Conservation (phyloP, 2,329 filamentous ascomycete genomes). For the Monosporascus sp. region DNA sequence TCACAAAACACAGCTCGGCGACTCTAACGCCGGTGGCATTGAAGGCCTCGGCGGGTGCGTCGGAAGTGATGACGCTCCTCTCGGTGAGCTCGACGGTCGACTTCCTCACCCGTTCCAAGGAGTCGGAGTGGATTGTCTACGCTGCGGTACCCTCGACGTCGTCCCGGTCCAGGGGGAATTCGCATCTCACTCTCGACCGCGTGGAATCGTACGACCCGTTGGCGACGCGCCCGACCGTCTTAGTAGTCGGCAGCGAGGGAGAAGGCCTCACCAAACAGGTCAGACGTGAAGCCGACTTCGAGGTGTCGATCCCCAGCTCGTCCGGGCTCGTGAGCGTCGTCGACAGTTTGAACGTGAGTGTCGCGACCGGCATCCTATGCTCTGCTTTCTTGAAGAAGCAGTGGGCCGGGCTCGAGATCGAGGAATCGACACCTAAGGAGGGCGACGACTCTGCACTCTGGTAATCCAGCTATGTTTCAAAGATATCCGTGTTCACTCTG, state of each 20-base stretch:
- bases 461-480: conserved; percentile 9
- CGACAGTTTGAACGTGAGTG: conserved; percentile 91
- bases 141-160: conserved; percentile 58
- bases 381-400: conserved; percentile 57
- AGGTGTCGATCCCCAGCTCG: conserved; percentile 59
- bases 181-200: conserved; percentile 44
- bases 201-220: conserved; percentile 50
- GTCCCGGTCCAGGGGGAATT: conserved; percentile 28
- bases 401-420: conserved; percentile 13
- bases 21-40: conserved; percentile 70
- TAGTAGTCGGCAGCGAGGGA: conserved; percentile 81
- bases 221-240: conserved; percentile 59
- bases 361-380: conserved; percentile 74
- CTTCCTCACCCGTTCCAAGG: conserved; percentile 65
- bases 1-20: conserved; percentile 69
- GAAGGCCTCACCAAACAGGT: conserved; percentile 63
- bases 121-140: conserved; percentile 76
- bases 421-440: conserved; percentile 10
- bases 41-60: conserved; percentile 84
- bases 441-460: conserved; percentile 13
- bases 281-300: conserved; percentile 59
- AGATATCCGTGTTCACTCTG: conserved; percentile 4
- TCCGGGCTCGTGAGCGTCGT: conserved; percentile 51
- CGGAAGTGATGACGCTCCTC: conserved; percentile 73
- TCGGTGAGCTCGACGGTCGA: conserved; percentile 59